Conservation (phyloP, 2,329 filamentous ascomycete species). For the Geosmithia flava region DNA sequence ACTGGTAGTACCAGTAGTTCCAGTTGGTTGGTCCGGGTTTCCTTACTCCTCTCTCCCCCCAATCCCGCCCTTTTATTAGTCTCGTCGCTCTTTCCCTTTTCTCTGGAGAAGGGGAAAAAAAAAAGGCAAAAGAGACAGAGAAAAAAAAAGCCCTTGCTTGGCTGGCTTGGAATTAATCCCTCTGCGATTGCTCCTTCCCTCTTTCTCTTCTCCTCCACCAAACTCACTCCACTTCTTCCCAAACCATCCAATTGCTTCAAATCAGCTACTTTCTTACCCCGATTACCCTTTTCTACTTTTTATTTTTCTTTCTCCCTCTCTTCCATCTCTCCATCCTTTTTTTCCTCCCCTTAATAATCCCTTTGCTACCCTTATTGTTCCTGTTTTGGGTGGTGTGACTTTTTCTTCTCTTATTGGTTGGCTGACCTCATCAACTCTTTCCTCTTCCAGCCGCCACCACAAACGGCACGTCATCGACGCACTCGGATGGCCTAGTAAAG, state of each 20-base stretch:
- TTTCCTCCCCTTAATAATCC: not conserved
- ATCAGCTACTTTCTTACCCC: not conserved
- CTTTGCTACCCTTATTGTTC: not conserved
- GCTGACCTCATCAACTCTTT: not conserved
- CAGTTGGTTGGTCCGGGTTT: no score
- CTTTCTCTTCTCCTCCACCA: not conserved
- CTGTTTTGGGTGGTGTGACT: not conserved
- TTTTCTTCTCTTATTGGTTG: not conserved
- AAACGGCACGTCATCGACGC: not conserved
- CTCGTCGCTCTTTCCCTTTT: no score
- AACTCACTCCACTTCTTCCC: not conserved
- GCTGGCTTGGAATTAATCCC: not conserved
- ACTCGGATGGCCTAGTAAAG: not conserved
- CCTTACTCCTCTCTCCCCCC: no score
- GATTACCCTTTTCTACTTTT: not conserved
- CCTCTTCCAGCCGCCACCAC: not conserved
- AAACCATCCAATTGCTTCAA: not conserved
- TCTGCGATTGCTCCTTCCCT: not conserved
- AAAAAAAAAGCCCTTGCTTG: no score
- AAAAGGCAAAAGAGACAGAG: no score
- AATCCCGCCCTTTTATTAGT: no score
- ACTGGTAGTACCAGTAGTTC: no score
- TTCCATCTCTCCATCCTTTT: not conserved
- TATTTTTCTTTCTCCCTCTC: not conserved
- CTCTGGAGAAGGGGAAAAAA: no score